A percentile compares a stretch with the other conserved stretches of the same genome.
Evolutionary conservation across 768 basidiomycete genomes (phyloP).

Genomic region (Boletus rex-veris): DNA sequence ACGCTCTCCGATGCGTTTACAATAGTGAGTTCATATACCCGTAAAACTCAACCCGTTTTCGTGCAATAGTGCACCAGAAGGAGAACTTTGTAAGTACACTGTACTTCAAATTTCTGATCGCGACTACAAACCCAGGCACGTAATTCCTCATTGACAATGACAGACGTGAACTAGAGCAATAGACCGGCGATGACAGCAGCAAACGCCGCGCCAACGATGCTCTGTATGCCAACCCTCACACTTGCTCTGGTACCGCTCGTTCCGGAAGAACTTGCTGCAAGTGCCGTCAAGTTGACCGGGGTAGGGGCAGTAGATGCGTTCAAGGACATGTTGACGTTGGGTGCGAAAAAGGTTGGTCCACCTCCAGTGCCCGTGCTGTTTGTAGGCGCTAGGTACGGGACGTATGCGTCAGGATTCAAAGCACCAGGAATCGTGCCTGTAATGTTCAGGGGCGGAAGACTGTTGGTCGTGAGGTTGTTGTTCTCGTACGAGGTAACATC

Average conservation of each 20-base stretch:
- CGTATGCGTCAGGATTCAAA: constrained; percentile 38
- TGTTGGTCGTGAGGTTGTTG: constrained; percentile 30
- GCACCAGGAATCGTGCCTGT: constrained; percentile 43
- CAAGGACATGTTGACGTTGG: constrained; percentile 33
- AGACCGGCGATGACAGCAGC: constrained; percentile 1
- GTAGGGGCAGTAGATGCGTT: constrained; percentile 33
- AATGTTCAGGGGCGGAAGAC: constrained; percentile 38
- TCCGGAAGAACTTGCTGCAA: background rate
- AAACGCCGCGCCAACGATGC: constrained; percentile 7
- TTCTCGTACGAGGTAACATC: constrained; percentile 41
- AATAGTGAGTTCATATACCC: too few relatives aligned
- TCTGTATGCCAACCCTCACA: constrained; percentile 1
- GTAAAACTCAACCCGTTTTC: too few relatives aligned
- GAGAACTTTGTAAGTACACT: too few relatives aligned
- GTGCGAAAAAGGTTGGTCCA: constrained; percentile 38
- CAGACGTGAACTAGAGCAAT: constrained; percentile 8
- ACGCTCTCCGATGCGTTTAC: too few relatives aligned
- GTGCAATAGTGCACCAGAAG: too few relatives aligned
- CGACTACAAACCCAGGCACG: too few relatives aligned
- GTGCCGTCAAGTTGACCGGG: constrained; percentile 40
- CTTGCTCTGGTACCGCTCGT: background rate
- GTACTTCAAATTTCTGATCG: too few relatives aligned
- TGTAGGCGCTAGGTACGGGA: constrained; percentile 44
- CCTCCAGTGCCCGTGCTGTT: constrained; percentile 40
- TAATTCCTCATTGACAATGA: too few relatives aligned